Evolutionary conservation across 2,329 filamentous ascomycete species (phyloP), one percentile per base, ranked within the genome.

Genomic region (Colletotrichum camelliae): DNA sequence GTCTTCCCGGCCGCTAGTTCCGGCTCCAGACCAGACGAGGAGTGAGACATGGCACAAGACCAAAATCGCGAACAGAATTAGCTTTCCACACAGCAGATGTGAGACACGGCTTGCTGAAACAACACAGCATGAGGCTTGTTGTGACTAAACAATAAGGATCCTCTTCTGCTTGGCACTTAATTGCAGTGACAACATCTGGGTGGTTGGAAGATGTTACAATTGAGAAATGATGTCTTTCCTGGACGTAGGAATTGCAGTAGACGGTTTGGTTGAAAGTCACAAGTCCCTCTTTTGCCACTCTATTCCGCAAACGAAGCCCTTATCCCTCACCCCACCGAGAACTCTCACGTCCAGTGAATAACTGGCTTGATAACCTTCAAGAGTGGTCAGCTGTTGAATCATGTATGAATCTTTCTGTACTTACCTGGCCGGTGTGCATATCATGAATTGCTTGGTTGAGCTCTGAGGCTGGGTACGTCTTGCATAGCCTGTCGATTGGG

Each of bases 391-490:
- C 18, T 35, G 8, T 7, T 31, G n/a, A 4, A 24, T n/a, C 3
- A 5, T 9, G 16, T 9, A n/a, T 27, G 18, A 4, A 13, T 3
- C 4, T 10, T 9, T 7, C 6, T n/a, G 6, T 16, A 66, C 72
- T 37, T 12, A 57, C 72, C 10, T 71, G 37, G 10, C 72, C 72
- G 27, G 35, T 18, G 31, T 62, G 48, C 72, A 74, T 74, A 21
- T 74, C 72, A 52, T 71, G 48, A 21, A 74, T 74, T n/a, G 72
- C 72, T 21, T 74, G 35, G 5, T 74, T 74, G 52, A 74, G 37
- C 21, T 74, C 24, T 9, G 60, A 37, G 9, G 72, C 72, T 0
- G 72, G 52, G 4, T 74, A 74, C 5, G 60, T 48, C 31, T 31
- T 61, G 15, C 58, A 52, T 7, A 71, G 37, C 21, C 15, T 60